Evolutionary conservation across 345 rosid species (phyloP).

Genomic region (Gossypium rotundifolium): DNA sequence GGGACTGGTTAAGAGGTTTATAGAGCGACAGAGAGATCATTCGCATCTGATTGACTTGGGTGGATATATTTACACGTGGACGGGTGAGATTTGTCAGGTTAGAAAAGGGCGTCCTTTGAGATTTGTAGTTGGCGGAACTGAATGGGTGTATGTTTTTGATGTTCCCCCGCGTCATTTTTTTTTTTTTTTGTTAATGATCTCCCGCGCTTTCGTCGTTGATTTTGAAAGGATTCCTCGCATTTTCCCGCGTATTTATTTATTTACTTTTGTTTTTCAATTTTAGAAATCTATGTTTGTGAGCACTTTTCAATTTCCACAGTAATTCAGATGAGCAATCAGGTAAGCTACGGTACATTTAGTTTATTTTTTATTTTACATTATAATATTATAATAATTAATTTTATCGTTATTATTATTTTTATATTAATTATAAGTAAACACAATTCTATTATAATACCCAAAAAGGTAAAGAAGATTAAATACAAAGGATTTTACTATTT

Average conservation of each 20-base stretch:
- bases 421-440: rapidly evolving
- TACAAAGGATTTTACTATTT: no score
- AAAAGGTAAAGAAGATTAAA: no score
- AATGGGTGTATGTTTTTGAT: not conserved
- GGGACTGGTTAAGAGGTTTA: not conserved
- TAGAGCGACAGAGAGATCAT: not conserved
- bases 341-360: no score
- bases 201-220: not conserved
- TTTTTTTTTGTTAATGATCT: not conserved
- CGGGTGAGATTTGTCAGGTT: not conserved
- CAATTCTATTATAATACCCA: no score
- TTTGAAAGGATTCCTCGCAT: not conserved
- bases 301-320: no score
- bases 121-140: constrained; percentile 7
- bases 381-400: rapidly evolving
- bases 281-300: no score
- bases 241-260: not conserved
- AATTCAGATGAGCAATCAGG: rapidly evolving
- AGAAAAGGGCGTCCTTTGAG: not conserved
- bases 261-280: no score
- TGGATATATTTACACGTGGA: not conserved
- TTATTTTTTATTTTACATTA: no score
- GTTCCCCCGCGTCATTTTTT: not conserved
- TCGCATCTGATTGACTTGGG: not conserved
- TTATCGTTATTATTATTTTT: rapidly evolving